Evolutionary conservation across 2,329 filamentous ascomycete species (phyloP).

Genomic region (Stemphylium beticola): DNA sequence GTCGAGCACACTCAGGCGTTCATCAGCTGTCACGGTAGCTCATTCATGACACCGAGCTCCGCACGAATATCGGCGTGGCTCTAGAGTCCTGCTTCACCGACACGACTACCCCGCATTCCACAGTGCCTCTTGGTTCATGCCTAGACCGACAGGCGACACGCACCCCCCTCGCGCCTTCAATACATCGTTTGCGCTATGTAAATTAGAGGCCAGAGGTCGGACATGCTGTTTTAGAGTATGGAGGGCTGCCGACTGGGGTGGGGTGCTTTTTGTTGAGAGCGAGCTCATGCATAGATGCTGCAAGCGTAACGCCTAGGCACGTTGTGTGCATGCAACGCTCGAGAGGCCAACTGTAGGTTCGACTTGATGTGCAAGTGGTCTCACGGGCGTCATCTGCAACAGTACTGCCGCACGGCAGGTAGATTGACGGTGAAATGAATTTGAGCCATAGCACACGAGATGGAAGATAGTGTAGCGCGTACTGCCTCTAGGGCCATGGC

Average conservation of each 20-base stretch:
- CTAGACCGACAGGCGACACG: background rate
- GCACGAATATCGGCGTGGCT: background rate
- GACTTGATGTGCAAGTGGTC: conserved; percentile 5
- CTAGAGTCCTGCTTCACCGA: background rate
- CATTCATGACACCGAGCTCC: background rate
- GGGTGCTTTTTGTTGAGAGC: conserved; percentile 30
- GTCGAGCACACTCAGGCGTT: background rate
- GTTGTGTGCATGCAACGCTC: conserved; percentile 14
- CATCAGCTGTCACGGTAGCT: background rate
- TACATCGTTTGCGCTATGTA: background rate
- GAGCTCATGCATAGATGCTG: conserved; percentile 23
- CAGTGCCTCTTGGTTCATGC: background rate
- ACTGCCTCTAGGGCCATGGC: background rate
- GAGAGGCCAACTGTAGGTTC: background rate
- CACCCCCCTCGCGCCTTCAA: background rate
- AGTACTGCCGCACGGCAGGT: conserved; percentile 1
- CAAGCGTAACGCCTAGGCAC: conserved; percentile 27
- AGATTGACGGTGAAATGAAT: background rate
- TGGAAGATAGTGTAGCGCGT: conserved; percentile 5
- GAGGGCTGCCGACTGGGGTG: conserved; percentile 15
- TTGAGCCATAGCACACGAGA: background rate
- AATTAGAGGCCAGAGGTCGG: background rate
- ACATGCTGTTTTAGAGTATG: conserved; percentile 10
- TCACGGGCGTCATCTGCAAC: background rate
- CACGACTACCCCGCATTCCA: conserved; percentile 4